phyloP scores from a whole-genome alignment of 1,139 yeast species.

The Hanseniaspora sp. region DNA sequence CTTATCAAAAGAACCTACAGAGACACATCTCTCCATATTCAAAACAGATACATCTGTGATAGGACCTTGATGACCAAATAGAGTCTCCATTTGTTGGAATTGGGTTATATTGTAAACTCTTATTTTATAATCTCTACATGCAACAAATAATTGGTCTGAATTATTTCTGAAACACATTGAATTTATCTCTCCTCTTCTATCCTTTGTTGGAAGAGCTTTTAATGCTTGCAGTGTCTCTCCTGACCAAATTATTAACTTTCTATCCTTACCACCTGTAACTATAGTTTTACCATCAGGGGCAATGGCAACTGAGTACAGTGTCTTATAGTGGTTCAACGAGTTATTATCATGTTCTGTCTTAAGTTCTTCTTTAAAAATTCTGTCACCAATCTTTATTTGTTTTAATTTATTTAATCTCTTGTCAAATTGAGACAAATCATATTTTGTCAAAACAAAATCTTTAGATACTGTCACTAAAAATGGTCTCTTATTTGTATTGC shows the following conservation, averaged over 20 bases:
- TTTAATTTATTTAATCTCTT: conserved; percentile 52
- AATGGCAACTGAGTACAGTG: conserved; percentile 67
- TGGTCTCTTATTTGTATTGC: conserved; percentile 27
- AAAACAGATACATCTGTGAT: conserved; percentile 73
- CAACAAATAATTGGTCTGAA: conserved; percentile 77
- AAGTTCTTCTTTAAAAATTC: conserved; percentile 37
- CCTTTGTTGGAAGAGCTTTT: conserved; percentile 63
- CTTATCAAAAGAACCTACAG: conserved; percentile 89
- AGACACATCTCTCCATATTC: conserved; percentile 79
- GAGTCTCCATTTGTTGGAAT: conserved; percentile 74
- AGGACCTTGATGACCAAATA: conserved; percentile 91
- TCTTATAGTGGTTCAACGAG: conserved; percentile 59
- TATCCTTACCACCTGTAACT: conserved; percentile 84
- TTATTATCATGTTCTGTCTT: conserved; percentile 32
- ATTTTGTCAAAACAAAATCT: conserved; percentile 68
- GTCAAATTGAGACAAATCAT: conserved; percentile 45
- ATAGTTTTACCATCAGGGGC: conserved; percentile 79
- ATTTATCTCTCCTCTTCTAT: conserved; percentile 58
- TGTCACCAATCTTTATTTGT: conserved; percentile 52
- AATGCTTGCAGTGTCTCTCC: conserved; percentile 63
- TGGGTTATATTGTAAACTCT: conserved; percentile 80
- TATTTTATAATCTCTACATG: conserved; percentile 84
- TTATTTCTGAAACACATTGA: conserved; percentile 67
- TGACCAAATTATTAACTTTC: conserved; percentile 74
- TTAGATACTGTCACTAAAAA: conserved; percentile 73